These are phyloP conservation scores for Diplodia mutila DNA, from an alignment of 2,329 filamentous ascomycete species.

Conservation along the genomic window DNA sequence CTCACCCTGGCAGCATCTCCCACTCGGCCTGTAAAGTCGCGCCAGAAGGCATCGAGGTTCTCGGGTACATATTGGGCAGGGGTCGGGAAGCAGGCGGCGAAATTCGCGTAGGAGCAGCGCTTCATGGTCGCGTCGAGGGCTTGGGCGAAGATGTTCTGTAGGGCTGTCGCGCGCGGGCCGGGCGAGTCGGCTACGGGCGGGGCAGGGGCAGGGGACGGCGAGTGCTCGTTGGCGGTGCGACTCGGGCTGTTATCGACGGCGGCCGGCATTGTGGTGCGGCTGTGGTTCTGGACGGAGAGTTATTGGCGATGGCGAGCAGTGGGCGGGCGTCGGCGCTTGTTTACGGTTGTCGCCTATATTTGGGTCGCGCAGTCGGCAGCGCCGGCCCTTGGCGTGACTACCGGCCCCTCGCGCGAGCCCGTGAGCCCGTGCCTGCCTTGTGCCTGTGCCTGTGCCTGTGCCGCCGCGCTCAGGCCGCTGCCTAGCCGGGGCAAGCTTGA, in stretches of 20 bases:
- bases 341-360: conserved; percentile 17
- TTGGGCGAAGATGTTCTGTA: conserved; percentile 63
- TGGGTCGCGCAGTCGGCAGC: conserved; percentile 5
- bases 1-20: conserved; percentile 58
- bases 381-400: neutral
- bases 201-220: conserved; percentile 57
- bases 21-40: conserved; percentile 62
- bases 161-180: conserved; percentile 62
- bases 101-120: conserved; percentile 64
- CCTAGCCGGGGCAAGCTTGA: conserved; percentile 11
- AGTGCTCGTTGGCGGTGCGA: conserved; percentile 37
- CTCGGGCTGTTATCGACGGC: conserved; percentile 29
- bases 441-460: neutral
- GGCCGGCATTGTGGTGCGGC: conserved; percentile 34
- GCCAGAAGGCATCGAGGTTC: conserved; percentile 60
- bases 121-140: conserved; percentile 64
- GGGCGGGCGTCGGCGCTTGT: conserved; percentile 20
- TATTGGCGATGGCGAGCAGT: conserved; percentile 9
- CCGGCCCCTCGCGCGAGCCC: too few relatives aligned
- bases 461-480: neutral
- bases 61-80: conserved; percentile 61
- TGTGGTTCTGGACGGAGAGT: neutral
- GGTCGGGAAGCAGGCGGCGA: conserved; percentile 66
- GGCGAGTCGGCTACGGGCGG: conserved; percentile 59
- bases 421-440: neutral